Base-by-base conservation (phyloP, 148 eudicot genomes). In the Rhododendron ovatum region DNA sequence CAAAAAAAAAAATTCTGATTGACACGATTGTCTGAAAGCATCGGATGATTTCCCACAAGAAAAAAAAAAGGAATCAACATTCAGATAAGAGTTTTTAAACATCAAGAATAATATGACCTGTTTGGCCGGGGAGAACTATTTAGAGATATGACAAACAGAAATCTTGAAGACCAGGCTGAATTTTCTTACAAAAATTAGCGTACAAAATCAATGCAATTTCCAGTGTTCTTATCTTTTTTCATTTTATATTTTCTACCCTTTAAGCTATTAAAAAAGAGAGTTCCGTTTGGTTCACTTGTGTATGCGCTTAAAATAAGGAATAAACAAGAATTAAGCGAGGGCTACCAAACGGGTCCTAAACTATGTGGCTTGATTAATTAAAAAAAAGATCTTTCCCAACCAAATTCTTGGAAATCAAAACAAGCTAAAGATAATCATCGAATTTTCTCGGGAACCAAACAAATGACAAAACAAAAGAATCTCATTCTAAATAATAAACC, bases 401-500 rank as follows among this genome's bases (percentile, higher is more conserved):
- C 0, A 9, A 28, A 18, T 47, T 47, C 51, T 83, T 48, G 57
- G 45, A 30, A 83, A 43, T 67, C 28, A 45, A 48, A 48, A 71
- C 61, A 47, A 47, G 22, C 30, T 30, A 10, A 84, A 50, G 41
- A 33, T 0, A 67, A 20, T 17, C 24, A 48, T 22, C 47, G 7
- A n/a, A 39, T 22, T 84, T 84, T 84, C 65, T 84, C 33, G 65
- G 14, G 80, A 84, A 73, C 7, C 85, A 83, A 83, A 83, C 85
- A 83, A 0, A 28, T 7, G 45, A 33, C 4, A 45, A 59, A 47
- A 7, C 26, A 71, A 28, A 84, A 76, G 43, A 76, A 43, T 30
- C 59, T 9, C n/a, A 9, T 41, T 50, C 78, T 15, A 20, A 55
- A 30, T 28, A 69, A 69, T 28, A 82, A 73, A 1, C 24, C 41